These are phyloP conservation scores for Kwoniella botswanensis DNA, from an alignment of 768 basidiomycete genomes.

Conservation along the genomic window DNA sequence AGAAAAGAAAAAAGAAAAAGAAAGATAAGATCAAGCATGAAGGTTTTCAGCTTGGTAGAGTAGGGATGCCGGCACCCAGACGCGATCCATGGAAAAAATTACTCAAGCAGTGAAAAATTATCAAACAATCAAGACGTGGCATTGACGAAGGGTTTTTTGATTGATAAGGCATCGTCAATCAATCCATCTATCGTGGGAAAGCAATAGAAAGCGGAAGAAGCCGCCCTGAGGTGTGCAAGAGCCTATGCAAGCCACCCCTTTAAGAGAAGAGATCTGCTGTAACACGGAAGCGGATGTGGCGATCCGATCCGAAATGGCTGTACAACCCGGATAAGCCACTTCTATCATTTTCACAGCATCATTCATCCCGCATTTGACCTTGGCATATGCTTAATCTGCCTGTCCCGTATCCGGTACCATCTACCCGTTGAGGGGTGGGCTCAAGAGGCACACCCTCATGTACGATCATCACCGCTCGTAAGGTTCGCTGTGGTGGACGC, in stretches of 20 bases:
- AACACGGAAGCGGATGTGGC: conserved; percentile 4
- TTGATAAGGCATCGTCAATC: background rate
- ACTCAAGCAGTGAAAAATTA: background rate
- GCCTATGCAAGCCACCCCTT: conserved; percentile 4
- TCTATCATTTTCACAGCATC: background rate
- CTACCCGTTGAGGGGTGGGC: background rate
- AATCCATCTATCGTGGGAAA: background rate
- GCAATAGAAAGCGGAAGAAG: background rate
- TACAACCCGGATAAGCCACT: conserved; percentile 1
- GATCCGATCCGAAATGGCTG: conserved; percentile 8
- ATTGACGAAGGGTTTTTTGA: background rate
- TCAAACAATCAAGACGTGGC: conserved; percentile 1
- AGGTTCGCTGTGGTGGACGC: background rate
- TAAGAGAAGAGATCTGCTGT: background rate
- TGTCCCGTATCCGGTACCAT: conserved; percentile 12
- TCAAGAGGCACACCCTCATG: background rate
- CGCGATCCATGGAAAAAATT: background rate
- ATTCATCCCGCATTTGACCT: background rate
- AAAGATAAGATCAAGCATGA: conserved; percentile 14
- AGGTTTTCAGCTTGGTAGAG: conserved; percentile 1
- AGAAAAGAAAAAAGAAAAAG: conserved; percentile 8
- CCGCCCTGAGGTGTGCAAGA: background rate
- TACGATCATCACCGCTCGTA: background rate
- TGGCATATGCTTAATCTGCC: background rate
- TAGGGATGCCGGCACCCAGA: conserved; percentile 6